phyloP scores from a whole-genome alignment of 129 eudicot species.

The Arctium lappa region DNA sequence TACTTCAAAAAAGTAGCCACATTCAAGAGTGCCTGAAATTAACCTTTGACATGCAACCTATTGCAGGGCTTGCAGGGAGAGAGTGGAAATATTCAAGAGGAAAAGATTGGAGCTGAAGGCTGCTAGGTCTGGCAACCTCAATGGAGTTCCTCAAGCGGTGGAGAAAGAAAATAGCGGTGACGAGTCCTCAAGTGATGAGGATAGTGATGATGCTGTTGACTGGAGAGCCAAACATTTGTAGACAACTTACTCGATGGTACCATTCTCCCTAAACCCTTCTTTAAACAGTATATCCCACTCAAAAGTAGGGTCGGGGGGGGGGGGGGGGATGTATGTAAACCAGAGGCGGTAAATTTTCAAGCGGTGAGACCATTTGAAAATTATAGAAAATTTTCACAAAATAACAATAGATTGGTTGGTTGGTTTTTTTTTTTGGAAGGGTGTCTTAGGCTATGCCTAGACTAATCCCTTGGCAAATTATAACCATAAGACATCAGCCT shows the following conservation, averaged over 20 bases:
- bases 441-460: too few species aligned
- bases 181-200: slow-evolving; percentile 77
- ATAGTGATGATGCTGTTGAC: slow-evolving; percentile 74
- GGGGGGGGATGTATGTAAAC: too few species aligned
- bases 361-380: too few species aligned
- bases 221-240: slow-evolving; percentile 95
- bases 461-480: too few species aligned
- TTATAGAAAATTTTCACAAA: not conserved
- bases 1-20: not conserved
- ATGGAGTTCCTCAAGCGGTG: slow-evolving; percentile 13
- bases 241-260: slow-evolving; percentile 15
- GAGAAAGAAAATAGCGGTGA: slow-evolving; percentile 42
- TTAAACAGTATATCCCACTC: not conserved
- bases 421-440: too few species aligned
- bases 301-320: too few species aligned
- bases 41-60: not conserved
- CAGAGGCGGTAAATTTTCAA: too few species aligned
- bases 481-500: too few species aligned
- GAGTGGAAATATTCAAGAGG: slow-evolving; percentile 74
- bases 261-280: not conserved
- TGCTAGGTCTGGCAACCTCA: slow-evolving; percentile 34
- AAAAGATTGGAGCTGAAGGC: slow-evolving; percentile 75
- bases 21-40: not conserved
- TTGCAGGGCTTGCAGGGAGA: slow-evolving; percentile 66
- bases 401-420: not conserved